Evolutionary conservation across 768 basidiomycete species (phyloP).

Genomic region (Russula sp.): DNA sequence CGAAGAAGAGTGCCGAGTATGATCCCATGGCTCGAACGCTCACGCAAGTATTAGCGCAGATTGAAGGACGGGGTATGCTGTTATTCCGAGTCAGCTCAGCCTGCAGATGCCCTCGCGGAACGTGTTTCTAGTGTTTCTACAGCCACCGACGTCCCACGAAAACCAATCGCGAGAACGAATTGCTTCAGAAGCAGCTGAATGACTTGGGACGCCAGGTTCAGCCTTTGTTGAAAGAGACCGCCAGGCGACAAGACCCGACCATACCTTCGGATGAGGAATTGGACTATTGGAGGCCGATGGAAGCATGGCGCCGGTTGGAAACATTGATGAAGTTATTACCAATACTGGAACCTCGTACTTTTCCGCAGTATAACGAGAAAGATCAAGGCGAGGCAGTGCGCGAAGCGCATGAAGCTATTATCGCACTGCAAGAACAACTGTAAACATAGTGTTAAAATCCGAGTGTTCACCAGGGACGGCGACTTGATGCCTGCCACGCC

Average conservation of each 20-base stretch:
- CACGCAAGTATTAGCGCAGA: constrained; percentile 76
- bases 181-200: constrained; percentile 29
- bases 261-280: constrained; percentile 71
- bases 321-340: constrained; percentile 81
- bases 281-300: constrained; percentile 44
- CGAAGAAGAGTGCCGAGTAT: constrained; percentile 75
- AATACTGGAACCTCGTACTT: constrained; percentile 86
- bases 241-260: constrained; percentile 73
- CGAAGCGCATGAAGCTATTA: constrained; percentile 86
- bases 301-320: constrained; percentile 46
- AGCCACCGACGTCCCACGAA: constrained; percentile 42
- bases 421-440: constrained; percentile 72
- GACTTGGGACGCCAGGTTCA: constrained; percentile 62
- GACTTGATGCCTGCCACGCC: too few species aligned
- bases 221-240: constrained; percentile 72
- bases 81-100: constrained; percentile 65
- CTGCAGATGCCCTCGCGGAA: constrained; percentile 69
- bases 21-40: constrained; percentile 82
- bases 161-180: constrained; percentile 27
- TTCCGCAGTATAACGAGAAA: constrained; percentile 73
- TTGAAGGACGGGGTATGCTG: constrained; percentile 78
- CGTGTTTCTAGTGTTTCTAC: constrained; percentile 61
- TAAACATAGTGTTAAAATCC: constrained; percentile 74
- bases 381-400: constrained; percentile 77
- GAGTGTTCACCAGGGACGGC: constrained; percentile 70